phyloP scores from a whole-genome alignment of 805 yeast genomes.

The Starmera amethionina region DNA sequence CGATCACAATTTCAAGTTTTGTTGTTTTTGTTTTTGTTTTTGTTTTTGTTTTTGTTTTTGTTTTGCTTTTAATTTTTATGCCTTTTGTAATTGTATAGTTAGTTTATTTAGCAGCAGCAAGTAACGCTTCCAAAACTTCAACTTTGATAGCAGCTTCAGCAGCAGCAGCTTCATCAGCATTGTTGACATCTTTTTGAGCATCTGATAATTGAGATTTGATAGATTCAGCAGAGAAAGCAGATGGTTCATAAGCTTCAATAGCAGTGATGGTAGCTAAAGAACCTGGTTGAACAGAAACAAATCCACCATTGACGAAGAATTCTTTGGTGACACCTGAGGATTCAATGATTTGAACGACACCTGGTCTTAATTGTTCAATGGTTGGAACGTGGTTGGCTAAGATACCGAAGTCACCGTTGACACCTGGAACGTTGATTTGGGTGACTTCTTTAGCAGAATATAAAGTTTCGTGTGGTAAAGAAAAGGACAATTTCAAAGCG shows the following conservation, averaged over 20 bases:
- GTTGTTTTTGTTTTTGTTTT: neutral
- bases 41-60: neutral
- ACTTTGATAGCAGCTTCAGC: slow-evolving; percentile 94
- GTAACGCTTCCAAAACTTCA: slow-evolving; percentile 92
- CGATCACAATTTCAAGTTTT: too few species aligned
- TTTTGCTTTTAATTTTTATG: neutral
- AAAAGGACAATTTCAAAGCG: slow-evolving; percentile 77
- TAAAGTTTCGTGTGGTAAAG: slow-evolving; percentile 77
- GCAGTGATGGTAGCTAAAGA: slow-evolving; percentile 85
- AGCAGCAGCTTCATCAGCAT: slow-evolving; percentile 80
- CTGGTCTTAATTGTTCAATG: slow-evolving; percentile 93
- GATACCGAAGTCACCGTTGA: slow-evolving; percentile 93
- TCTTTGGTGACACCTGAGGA: slow-evolving; percentile 60
- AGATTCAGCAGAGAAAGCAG: slow-evolving; percentile 71
- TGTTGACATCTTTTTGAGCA: slow-evolving; percentile 83
- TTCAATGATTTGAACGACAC: slow-evolving; percentile 86
- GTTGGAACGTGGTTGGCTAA: slow-evolving; percentile 96
- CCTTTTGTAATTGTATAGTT: slow-evolving; percentile 31
- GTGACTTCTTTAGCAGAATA: slow-evolving; percentile 37
- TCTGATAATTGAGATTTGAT: slow-evolving; percentile 78
- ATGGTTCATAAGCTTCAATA: slow-evolving; percentile 90
- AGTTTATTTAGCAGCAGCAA: slow-evolving; percentile 44
- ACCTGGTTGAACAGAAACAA: slow-evolving; percentile 93
- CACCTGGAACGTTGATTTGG: slow-evolving; percentile 93
- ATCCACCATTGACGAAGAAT: slow-evolving; percentile 92